Conservation (phyloP, 2,329 filamentous ascomycete genomes). For the Moelleriella libera region DNA sequence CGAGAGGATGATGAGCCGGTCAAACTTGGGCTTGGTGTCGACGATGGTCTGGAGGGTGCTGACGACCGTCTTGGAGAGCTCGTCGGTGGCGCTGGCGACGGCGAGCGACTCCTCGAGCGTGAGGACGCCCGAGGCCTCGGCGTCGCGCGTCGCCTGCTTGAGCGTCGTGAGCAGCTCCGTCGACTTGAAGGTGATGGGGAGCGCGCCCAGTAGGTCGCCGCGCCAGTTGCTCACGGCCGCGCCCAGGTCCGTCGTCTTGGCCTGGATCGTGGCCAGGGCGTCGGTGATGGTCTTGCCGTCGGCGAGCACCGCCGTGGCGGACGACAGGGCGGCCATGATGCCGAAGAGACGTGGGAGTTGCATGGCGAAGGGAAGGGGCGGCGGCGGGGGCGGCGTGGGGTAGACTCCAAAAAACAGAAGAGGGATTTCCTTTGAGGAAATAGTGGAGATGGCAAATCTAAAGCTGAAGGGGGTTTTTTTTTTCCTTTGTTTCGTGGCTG, state of each 20-base stretch:
- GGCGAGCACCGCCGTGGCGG: neutral
- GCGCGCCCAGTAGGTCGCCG: slow-evolving; percentile 20
- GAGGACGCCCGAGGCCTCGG: slow-evolving; percentile 22
- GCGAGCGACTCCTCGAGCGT: slow-evolving; percentile 21
- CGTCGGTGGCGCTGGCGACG: slow-evolving; percentile 21
- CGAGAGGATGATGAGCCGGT: slow-evolving; percentile 24
- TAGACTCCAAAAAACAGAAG: too few relatives aligned
- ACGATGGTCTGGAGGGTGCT: slow-evolving; percentile 23
- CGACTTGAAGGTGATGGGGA: slow-evolving; percentile 26
- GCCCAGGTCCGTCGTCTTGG: slow-evolving; percentile 18
- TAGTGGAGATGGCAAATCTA: neutral
- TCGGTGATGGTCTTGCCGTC: slow-evolving; percentile 4
- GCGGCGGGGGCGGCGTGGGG: too few relatives aligned
- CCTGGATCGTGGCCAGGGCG: slow-evolving; percentile 20
- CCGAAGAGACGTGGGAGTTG: neutral
- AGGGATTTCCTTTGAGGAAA: neutral
- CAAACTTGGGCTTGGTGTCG: slow-evolving; percentile 26
- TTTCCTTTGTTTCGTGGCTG: too few relatives aligned
- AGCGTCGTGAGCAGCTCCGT: slow-evolving; percentile 23
- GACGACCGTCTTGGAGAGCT: slow-evolving; percentile 22
- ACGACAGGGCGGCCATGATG: slow-evolving; percentile 1
- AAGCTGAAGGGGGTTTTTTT: too few relatives aligned
- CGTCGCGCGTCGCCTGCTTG: slow-evolving; percentile 21
- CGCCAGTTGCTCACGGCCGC: slow-evolving; percentile 20
- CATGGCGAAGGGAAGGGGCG: neutral